Evolutionary conservation across 148 eudicot species (phyloP).

Genomic region (Camellia lanceoleosa): DNA sequence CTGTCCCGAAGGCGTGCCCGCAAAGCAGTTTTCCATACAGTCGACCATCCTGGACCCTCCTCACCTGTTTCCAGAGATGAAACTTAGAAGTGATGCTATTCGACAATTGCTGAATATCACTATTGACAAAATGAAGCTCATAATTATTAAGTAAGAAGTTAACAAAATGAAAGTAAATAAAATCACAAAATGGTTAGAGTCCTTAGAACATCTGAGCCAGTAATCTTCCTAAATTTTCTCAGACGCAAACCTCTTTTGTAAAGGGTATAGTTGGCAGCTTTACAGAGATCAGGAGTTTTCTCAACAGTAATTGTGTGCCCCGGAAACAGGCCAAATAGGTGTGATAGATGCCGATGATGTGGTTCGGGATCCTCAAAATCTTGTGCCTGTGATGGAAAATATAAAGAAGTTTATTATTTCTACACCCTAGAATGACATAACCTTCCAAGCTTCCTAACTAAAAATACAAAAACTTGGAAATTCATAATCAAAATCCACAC

Average conservation of each 20-base stretch:
- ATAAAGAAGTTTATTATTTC: not conserved
- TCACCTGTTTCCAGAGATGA: constrained; percentile 34
- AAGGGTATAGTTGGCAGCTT: constrained; percentile 67
- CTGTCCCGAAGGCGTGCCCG: constrained; percentile 73
- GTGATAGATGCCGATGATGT: constrained; percentile 81
- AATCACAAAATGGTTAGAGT: not conserved
- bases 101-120: not conserved
- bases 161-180: not conserved
- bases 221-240: not conserved
- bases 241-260: constrained; percentile 49
- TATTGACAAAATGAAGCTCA: not conserved
- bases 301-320: constrained; percentile 71
- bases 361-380: constrained; percentile 75
- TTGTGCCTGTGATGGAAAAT: constrained; percentile 36
- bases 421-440: not conserved
- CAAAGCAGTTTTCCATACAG: constrained; percentile 73
- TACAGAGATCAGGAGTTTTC: constrained; percentile 67
- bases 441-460: not conserved
- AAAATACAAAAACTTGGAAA: not conserved
- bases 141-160: not conserved
- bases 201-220: not conserved
- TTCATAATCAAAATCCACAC: not conserved
- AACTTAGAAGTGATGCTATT: not conserved
- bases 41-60: constrained; percentile 94
- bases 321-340: constrained; percentile 79